Conservation (phyloP, 2,329 filamentous ascomycete genomes). For the Penicillium verrucosum region DNA sequence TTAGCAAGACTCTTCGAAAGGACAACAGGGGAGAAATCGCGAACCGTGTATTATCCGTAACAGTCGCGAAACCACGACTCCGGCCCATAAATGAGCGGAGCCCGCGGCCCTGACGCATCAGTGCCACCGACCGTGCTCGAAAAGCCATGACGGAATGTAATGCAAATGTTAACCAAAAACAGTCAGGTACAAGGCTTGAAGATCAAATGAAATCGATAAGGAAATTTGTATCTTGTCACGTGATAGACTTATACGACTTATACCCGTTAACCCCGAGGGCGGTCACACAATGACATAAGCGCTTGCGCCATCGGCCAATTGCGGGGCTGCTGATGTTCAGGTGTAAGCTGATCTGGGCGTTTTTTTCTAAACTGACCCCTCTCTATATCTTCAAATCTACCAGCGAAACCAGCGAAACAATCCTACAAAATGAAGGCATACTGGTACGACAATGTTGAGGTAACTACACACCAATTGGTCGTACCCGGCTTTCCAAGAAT, state of each 20-base stretch:
- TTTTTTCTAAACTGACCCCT: slow-evolving; percentile 2
- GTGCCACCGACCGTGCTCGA: slow-evolving; percentile 29
- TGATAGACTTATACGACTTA: slow-evolving; percentile 9
- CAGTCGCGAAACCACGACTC: slow-evolving; percentile 39
- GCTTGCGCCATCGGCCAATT: slow-evolving; percentile 32
- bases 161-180: not conserved
- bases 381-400: not conserved
- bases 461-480: slow-evolving; percentile 36
- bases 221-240: slow-evolving; percentile 16
- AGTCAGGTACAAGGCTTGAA: not conserved
- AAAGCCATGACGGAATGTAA: slow-evolving; percentile 33
- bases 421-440: slow-evolving; percentile 60
- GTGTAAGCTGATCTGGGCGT: slow-evolving; percentile 9
- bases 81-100: slow-evolving; percentile 21
- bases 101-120: slow-evolving; percentile 28
- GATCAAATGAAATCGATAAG: slow-evolving; percentile 16
- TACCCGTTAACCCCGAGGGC: slow-evolving; percentile 20
- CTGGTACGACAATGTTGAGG: slow-evolving; percentile 65
- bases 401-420: not conserved
- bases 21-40: slow-evolving; percentile 6
- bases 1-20: slow-evolving; percentile 4
- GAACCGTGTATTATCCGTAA: slow-evolving; percentile 38
- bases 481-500: not conserved
- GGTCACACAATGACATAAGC: slow-evolving; percentile 19
- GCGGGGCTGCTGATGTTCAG: slow-evolving; percentile 29